phyloP scores from a whole-genome alignment of 441 rosid genomes.

The Mallotus japonicus region DNA sequence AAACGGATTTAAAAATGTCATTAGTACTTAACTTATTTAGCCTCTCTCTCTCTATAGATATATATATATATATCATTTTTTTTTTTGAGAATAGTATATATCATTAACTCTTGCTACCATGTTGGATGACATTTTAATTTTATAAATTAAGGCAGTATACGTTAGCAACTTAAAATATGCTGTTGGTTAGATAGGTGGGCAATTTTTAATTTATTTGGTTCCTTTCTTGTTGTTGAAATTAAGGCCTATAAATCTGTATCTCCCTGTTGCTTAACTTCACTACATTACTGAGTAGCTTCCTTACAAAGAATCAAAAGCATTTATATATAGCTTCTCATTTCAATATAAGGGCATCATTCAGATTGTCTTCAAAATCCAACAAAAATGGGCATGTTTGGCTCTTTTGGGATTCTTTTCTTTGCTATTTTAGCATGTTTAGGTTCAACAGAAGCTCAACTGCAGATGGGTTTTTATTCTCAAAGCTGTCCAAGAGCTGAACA shows the following conservation, averaged over 20 bases:
- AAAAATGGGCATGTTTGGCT: conserved; percentile 23
- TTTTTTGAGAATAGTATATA: too few relatives aligned
- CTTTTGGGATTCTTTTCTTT: conserved; percentile 16
- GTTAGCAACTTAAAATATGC: conserved; percentile 13
- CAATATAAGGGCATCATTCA: too few relatives aligned
- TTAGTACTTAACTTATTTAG: too few relatives aligned
- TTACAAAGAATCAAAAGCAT: too few relatives aligned
- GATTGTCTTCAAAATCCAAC: not conserved
- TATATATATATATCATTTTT: too few relatives aligned
- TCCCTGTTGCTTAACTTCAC: not conserved
- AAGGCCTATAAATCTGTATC: conserved; percentile 12
- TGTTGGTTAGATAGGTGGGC: conserved; percentile 15
- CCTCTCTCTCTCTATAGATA: too few relatives aligned
- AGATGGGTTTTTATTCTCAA: conserved; percentile 49
- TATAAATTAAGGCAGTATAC: not conserved
- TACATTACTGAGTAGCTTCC: conserved; percentile 2
- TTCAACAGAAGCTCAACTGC: conserved; percentile 50
- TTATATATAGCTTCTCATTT: too few relatives aligned
- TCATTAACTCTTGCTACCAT: too few relatives aligned
- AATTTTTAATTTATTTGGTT: not conserved
- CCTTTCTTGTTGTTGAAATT: not conserved
- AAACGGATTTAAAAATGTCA: too few relatives aligned
- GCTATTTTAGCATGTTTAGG: conserved; percentile 36
- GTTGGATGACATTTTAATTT: not conserved
- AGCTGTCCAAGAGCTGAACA: conserved; percentile 87